Evolutionary conservation across 2,329 filamentous ascomycete genomes (phyloP).

Genomic region (Trichoderma atroviride): DNA sequence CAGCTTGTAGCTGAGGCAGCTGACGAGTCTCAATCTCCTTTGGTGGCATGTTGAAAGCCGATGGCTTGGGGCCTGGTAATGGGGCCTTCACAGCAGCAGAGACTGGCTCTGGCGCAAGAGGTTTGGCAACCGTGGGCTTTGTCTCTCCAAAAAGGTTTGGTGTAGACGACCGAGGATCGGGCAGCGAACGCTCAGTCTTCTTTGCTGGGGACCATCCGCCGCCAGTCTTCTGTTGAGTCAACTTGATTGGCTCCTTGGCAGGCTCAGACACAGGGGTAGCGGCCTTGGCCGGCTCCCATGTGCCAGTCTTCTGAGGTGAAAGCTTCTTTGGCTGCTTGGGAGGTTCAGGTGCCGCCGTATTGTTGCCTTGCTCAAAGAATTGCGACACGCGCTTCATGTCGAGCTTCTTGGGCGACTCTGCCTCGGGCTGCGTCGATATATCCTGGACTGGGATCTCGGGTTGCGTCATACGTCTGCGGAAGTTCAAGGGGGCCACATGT

Average conservation of each 20-base stretch:
- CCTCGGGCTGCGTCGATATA: conserved; percentile 37
- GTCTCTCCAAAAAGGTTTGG: conserved; percentile 32
- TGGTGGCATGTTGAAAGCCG: conserved; percentile 14
- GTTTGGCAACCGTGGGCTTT: conserved; percentile 43
- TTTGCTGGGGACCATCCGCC: conserved; percentile 45
- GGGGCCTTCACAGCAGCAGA: conserved; percentile 24
- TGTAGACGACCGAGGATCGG: conserved; percentile 33
- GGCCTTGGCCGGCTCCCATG: conserved; percentile 43
- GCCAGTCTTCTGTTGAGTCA: conserved; percentile 42
- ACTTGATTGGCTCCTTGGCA: conserved; percentile 33
- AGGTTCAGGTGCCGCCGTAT: conserved; percentile 34
- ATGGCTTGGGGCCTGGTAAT: conserved; percentile 13
- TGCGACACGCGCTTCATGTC: conserved; percentile 62
- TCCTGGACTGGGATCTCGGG: conserved; percentile 35
- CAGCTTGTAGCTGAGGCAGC: conserved; percentile 29
- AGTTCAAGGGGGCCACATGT: conserved; percentile 30
- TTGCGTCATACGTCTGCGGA: conserved; percentile 31
- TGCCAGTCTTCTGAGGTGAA: conserved; percentile 42
- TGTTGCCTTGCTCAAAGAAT: conserved; percentile 53
- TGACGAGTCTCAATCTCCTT: conserved; percentile 22
- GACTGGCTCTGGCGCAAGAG: conserved; percentile 35
- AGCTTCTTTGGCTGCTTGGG: conserved; percentile 34
- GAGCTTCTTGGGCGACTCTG: conserved; percentile 60
- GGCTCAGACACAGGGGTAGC: conserved; percentile 31
- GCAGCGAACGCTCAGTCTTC: conserved; percentile 36